These are phyloP conservation scores for Handroanthus guayacan DNA, from an alignment of 257 asterid species.

Conservation along the genomic window DNA sequence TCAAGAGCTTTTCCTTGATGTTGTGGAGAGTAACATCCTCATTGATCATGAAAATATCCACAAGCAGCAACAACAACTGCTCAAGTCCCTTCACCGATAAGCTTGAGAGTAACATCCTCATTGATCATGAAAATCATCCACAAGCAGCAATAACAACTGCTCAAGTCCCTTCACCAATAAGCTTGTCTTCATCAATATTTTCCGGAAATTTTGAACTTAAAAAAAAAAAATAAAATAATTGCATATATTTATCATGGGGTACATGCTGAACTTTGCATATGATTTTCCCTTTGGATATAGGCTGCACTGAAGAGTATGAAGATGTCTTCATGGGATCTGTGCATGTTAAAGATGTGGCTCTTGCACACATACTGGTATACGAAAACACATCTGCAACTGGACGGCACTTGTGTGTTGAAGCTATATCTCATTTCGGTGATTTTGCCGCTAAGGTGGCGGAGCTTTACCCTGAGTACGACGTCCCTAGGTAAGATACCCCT, in stretches of 20 bases:
- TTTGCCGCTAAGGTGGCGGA: conserved; percentile 82
- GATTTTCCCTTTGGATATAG: conserved; percentile 43
- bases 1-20: not conserved
- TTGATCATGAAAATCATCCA: not conserved
- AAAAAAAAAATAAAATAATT: not conserved
- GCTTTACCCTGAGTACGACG: conserved; percentile 72
- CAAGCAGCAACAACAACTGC: not conserved
- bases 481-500: conserved; percentile 63
- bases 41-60: not conserved
- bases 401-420: conserved; percentile 82
- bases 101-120: not conserved
- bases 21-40: not conserved
- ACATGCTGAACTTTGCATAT: conserved; percentile 33
- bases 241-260: not conserved
- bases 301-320: conserved; percentile 54
- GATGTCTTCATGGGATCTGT: conserved; percentile 76
- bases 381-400: conserved; percentile 79
- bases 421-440: conserved; percentile 75
- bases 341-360: conserved; percentile 86
- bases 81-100: not conserved
- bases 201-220: too few species aligned
- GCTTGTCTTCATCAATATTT: conserved; percentile 11
- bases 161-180: conserved; percentile 1
- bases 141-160: not conserved
- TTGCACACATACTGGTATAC: conserved; percentile 78